These are phyloP conservation scores for Tricholoma flavovirens DNA, from an alignment of 768 basidiomycete genomes.

Conservation along the genomic window DNA sequence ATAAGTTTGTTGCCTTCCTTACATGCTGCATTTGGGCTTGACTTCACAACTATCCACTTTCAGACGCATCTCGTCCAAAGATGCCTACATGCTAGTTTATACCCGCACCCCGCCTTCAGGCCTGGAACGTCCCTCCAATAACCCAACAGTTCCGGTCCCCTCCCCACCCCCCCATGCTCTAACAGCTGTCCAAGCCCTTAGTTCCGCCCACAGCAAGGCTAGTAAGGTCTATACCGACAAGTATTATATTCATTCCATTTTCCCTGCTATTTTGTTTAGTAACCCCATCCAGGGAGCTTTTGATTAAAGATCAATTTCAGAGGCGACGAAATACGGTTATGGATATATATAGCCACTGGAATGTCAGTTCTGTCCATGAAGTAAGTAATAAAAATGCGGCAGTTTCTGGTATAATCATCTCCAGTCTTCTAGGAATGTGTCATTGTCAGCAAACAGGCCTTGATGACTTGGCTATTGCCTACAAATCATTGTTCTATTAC, in stretches of 20 bases:
- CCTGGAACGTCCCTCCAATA: background rate
- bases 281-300: constrained; percentile 34
- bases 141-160: background rate
- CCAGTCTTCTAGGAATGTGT: constrained; percentile 37
- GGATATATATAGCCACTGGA: constrained; percentile 62
- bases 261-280: background rate
- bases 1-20: background rate
- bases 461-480: constrained; percentile 57
- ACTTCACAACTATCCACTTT: background rate
- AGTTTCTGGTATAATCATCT: background rate
- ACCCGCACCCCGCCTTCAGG: constrained; percentile 34
- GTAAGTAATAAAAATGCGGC: constrained; percentile 27
- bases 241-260: constrained; percentile 26
- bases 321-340: constrained; percentile 47
- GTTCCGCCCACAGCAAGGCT: constrained; percentile 47
- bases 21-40: background rate
- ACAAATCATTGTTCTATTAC: constrained; percentile 28
- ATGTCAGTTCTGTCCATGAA: constrained; percentile 37
- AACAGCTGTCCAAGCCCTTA: constrained; percentile 48
- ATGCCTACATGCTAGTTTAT: constrained; percentile 96
- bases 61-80: constrained; percentile 64
- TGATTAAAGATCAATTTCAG: constrained; percentile 39
- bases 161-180: constrained; percentile 51
- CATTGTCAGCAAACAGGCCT: constrained; percentile 53
- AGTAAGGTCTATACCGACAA: constrained; percentile 44